Base-by-base conservation (phyloP, 176 grass and related monocot genomes). In the maize (Zea mays) region DNA sequence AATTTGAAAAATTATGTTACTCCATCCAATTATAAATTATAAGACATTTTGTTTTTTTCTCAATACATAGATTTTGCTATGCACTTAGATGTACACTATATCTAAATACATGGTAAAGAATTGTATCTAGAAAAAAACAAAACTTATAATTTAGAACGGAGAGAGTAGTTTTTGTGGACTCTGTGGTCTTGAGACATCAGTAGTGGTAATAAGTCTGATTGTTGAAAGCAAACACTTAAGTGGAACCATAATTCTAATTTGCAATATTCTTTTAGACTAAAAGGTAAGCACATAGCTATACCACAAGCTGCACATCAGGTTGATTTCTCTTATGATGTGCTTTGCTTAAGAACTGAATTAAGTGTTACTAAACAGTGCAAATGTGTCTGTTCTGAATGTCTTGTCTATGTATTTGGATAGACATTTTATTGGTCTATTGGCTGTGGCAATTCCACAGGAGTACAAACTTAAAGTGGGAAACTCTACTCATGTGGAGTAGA, bases 401-500 rank as follows among this genome's bases (percentile, higher is more conserved):
- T 38, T 38, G 37, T 38, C 37, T 38, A 38, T 38, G 37, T 44
- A 67, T 57, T 20, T 68, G 11, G 40, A 13, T 65, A 47, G 15
- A 73, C 7, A 43, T 66, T 85, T 59, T 20, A 17, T 27, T 65
- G 15, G 51, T 74, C 27, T 57, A 37, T 56, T 73, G 63, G 38
- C 39, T 33, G 16, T 43, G 38, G 20, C 46, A 50, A 62, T 20
- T 84, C n/a, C 41, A 68, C 10, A 20, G 27, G 2, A 17, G 21
- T 46, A 45, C 11, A 44, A 44, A 33, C 21, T 9, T 21, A 33
- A 42, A 62, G 21, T 35, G 41, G 8, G 19, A 8, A 56, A n/a
- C n/a, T n/a, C 16, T 56, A 19, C 52, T 21, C 3, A 34, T 33
- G 59, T 35, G 51, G 6, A 42, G 2, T 74, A 44, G 20, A 75